phyloP scores from a whole-genome alignment of 2,329 filamentous ascomycete species.

The Epicoccum sorghinum region DNA sequence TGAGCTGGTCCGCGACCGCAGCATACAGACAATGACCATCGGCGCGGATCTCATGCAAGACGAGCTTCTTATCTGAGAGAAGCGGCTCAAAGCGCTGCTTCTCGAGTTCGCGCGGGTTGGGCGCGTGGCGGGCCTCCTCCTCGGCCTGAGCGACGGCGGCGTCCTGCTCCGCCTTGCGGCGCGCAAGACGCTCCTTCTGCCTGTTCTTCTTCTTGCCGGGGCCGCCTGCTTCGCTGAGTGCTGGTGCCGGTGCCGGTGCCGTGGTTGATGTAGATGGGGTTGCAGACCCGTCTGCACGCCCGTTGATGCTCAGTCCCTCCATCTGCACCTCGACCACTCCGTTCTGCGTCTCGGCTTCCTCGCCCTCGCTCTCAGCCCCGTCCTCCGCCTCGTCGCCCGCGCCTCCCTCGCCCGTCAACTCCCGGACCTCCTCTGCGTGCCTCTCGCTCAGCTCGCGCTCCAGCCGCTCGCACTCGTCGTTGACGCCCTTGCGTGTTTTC shows the following conservation, averaged over 20 bases:
- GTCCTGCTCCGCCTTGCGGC: slow-evolving; percentile 84
- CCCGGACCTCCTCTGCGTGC: slow-evolving; percentile 59
- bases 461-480: slow-evolving; percentile 66
- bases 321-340: neutral
- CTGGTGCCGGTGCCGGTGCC: neutral
- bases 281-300: neutral
- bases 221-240: neutral
- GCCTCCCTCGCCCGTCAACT: slow-evolving; percentile 40
- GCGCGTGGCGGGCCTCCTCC: slow-evolving; percentile 67
- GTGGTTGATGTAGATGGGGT: neutral
- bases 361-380: slow-evolving; percentile 7
- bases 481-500: slow-evolving; percentile 66
- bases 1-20: slow-evolving; percentile 84
- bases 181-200: slow-evolving; percentile 87
- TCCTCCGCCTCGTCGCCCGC: slow-evolving; percentile 17
- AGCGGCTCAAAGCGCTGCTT: slow-evolving; percentile 68
- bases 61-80: slow-evolving; percentile 68
- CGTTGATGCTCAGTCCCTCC: slow-evolving; percentile 12
- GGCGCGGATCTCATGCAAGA: slow-evolving; percentile 79
- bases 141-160: slow-evolving; percentile 71
- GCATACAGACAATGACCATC: slow-evolving; percentile 97
- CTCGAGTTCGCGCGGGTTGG: slow-evolving; percentile 48
- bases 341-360: neutral
- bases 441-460: slow-evolving; percentile 62
- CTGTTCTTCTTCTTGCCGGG: slow-evolving; percentile 73